Evolutionary conservation across 2,329 filamentous ascomycete species (phyloP).

Genomic region (Venturia effusa): DNA sequence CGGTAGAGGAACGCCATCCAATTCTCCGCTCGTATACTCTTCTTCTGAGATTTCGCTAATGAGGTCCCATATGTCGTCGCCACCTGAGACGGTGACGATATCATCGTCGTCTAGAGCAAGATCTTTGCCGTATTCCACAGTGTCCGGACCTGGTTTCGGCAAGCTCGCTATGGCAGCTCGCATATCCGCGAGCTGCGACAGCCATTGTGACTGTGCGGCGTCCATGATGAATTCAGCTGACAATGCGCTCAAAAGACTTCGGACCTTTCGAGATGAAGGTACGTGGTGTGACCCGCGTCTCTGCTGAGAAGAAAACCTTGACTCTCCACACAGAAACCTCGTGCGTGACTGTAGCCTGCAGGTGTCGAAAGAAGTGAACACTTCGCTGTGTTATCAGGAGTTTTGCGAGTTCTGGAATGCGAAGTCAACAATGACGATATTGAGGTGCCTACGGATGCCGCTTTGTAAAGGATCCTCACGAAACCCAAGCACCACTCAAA

Average conservation of each 20-base stretch:
- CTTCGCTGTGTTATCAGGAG: neutral
- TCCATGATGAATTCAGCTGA: conserved; percentile 16
- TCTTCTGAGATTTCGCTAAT: conserved; percentile 66
- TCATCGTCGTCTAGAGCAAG: conserved; percentile 56
- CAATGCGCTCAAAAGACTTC: conserved; percentile 17
- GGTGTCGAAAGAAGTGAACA: neutral
- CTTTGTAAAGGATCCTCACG: too few species aligned
- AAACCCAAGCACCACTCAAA: neutral
- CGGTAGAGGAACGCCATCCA: conserved; percentile 41
- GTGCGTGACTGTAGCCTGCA: neutral
- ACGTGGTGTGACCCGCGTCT: neutral
- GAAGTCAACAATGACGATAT: neutral
- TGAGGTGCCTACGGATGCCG: too few species aligned
- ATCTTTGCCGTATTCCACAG: conserved; percentile 44
- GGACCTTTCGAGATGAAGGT: neutral
- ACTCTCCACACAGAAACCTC: neutral
- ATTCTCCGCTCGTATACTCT: conserved; percentile 52
- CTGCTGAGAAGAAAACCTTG: neutral
- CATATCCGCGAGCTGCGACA: conserved; percentile 77
- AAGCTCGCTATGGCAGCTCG: conserved; percentile 65
- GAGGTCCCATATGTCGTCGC: conserved; percentile 87
- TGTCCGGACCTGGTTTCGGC: conserved; percentile 34
- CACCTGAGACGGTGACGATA: conserved; percentile 33
- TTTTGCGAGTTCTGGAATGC: neutral
- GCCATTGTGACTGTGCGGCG: conserved; percentile 59